Evolutionary conservation across 2,329 filamentous ascomycete genomes (phyloP), one percentile per base, ranked within the genome.

Genomic region (Aspergillus melleus): DNA sequence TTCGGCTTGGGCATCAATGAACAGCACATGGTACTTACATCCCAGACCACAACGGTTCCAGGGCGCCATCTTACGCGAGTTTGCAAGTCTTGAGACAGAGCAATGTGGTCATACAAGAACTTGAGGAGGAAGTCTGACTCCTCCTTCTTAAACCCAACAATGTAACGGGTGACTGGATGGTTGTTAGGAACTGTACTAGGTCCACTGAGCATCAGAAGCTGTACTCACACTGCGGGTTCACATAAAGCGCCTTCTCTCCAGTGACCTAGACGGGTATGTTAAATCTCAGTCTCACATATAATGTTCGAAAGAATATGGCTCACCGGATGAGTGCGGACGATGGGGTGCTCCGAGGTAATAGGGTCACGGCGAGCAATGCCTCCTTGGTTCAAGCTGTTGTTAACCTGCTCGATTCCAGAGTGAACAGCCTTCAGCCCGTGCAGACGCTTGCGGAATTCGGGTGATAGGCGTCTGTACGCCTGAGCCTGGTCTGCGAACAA

Each of bases 21-120:
- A 42, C 6, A 49, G 9, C 30, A 36, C n/a, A 4, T n/a, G 16
- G 10, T 29, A 75, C 78, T 74, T 71, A 81, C 78, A 74, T 95
- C 91, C 91, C 91, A 96, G 0, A 94, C 87, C 2, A 95, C 90
- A 1, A 96, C 91, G 0, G 90, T 94, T n/a, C 86, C 84, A 49
- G 86, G 82, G 66, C 87, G 86, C 91, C 91, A 96, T 74, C 88
- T 90, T 53, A 96, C 83, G 24, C 90, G 84, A 5, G 83, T 83
- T 67, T 93, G 90, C 73, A 92, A 86, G 70, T 92, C 90, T 53
- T 88, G 86, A 20, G 88, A 88, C 46, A 85, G 83, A 0, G 87
- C 88, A 55, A 92, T 86, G 69, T 92, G 90, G 69, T 91, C 85
- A 72, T 88, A 92, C 16, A 93, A 76, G 79, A 92, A 92, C 69